phyloP scores from a whole-genome alignment of 2,329 filamentous ascomycete genomes.

The Ceratocystiopsis sp. region DNA sequence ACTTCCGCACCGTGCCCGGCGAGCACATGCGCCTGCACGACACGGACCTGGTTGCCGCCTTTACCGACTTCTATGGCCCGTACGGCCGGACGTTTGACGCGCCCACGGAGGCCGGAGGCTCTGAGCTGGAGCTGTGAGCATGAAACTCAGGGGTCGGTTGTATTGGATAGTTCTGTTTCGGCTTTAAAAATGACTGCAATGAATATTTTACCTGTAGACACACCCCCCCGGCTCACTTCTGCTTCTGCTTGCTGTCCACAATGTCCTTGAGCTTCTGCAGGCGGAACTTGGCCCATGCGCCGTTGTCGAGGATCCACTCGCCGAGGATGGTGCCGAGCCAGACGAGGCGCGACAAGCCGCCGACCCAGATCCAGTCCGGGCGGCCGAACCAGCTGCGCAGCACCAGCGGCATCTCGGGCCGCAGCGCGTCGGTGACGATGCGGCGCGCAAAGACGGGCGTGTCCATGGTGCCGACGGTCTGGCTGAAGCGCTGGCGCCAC shows the following conservation, averaged over 20 bases:
- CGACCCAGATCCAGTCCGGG: constrained; percentile 26
- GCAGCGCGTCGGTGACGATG: constrained; percentile 25
- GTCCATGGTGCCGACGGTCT: constrained; percentile 27
- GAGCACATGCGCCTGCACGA: constrained; percentile 69
- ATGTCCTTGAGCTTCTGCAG: constrained; percentile 17
- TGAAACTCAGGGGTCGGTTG: too few species aligned
- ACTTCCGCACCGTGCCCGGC: constrained; percentile 57
- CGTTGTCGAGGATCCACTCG: constrained; percentile 21
- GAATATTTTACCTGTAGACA: background rate
- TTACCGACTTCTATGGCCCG: constrained; percentile 49
- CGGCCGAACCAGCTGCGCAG: constrained; percentile 21
- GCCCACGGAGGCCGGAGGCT: too few species aligned
- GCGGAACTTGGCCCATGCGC: constrained; percentile 18
- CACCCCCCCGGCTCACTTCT: background rate
- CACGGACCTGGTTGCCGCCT: constrained; percentile 46
- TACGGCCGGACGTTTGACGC: constrained; percentile 13
- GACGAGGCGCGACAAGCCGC: constrained; percentile 17
- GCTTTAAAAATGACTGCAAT: too few species aligned
- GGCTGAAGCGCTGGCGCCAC: constrained; percentile 28
- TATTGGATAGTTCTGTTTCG: too few species aligned
- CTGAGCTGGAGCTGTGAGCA: too few species aligned
- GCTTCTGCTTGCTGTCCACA: constrained; percentile 11
- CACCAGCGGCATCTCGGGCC: constrained; percentile 16
- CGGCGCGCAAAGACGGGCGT: constrained; percentile 25
- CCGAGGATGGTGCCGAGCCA: constrained; percentile 28